A percentile compares a stretch with the other conserved stretches of the same genome.
Conservation (phyloP, 202 grass and related monocot genomes). For the Elaeis oleifera region DNA sequence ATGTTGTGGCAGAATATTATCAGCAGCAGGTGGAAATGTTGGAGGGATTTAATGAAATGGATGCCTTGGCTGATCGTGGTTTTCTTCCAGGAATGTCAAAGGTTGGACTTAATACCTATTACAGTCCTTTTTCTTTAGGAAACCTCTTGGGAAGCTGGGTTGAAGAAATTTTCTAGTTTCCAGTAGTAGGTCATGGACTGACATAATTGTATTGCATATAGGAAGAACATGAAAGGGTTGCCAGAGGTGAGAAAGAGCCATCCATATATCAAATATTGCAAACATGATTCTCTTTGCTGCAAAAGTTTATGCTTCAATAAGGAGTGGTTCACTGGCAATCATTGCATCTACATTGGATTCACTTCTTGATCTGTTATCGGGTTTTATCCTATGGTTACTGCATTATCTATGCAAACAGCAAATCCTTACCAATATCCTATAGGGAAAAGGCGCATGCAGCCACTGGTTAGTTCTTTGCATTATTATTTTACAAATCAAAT, state of each 20-base stretch:
- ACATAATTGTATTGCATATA: conserved; percentile 12
- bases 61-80: conserved; percentile 73
- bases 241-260: conserved; percentile 80
- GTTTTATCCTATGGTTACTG: conserved; percentile 98
- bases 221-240: conserved; percentile 82
- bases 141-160: background rate
- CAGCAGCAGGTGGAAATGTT: conserved; percentile 95
- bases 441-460: conserved; percentile 95
- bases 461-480: conserved; percentile 47
- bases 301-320: conserved; percentile 89
- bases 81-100: conserved; percentile 96
- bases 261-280: conserved; percentile 74
- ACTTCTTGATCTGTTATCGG: conserved; percentile 89
- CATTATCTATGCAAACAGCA: conserved; percentile 92
- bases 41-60: conserved; percentile 98
- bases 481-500: too few relatives aligned
- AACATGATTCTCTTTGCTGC: conserved; percentile 96
- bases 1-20: conserved; percentile 90
- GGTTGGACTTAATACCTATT: conserved; percentile 30
- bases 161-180: background rate
- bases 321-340: conserved; percentile 87
- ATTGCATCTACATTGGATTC: conserved; percentile 99
- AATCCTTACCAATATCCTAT: conserved; percentile 97
- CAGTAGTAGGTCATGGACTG: background rate
- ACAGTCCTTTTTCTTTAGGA: background rate